phyloP scores from a whole-genome alignment of 2,329 filamentous ascomycete genomes.

The Colletotrichum spinosum region DNA sequence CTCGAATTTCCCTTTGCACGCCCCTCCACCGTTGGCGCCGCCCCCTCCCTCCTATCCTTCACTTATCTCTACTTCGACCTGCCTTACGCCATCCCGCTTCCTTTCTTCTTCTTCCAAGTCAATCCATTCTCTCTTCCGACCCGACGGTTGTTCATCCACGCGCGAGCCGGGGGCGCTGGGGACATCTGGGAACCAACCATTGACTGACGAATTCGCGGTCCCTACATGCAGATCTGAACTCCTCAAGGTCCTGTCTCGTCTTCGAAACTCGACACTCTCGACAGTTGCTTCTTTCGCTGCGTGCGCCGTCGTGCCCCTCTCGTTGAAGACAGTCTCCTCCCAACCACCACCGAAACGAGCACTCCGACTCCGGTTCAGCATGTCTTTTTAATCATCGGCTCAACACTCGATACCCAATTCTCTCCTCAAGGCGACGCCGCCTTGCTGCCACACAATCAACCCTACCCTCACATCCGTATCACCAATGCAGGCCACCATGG shows the following conservation, averaged over 20 bases:
- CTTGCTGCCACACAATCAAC: slow-evolving; percentile 2
- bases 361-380: slow-evolving; percentile 21
- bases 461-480: background rate
- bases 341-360: background rate
- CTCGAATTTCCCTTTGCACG: background rate
- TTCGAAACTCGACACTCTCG: slow-evolving; percentile 5
- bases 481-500: slow-evolving; percentile 30
- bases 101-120: slow-evolving; percentile 25
- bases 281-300: slow-evolving; percentile 18
- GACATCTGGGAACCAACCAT: slow-evolving; percentile 21
- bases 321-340: slow-evolving; percentile 8
- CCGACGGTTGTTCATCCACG: slow-evolving; percentile 20
- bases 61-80: background rate
- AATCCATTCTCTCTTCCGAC: slow-evolving; percentile 23
- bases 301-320: slow-evolving; percentile 23
- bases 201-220: slow-evolving; percentile 1
- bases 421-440: slow-evolving; percentile 10
- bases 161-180: slow-evolving; percentile 21
- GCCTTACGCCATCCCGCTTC: slow-evolving; percentile 13
- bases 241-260: slow-evolving; percentile 1
- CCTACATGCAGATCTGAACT: slow-evolving; percentile 20
- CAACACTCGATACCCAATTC: slow-evolving; percentile 11
- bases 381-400: slow-evolving; percentile 26
- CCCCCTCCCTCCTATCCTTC: slow-evolving; percentile 24
- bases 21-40: slow-evolving; percentile 25